A percentile compares a stretch with the other conserved stretches of the same genome.
Evolutionary conservation across 495 filamentous ascomycete genomes (phyloP).

Genomic region (Penicillium antarcticum): DNA sequence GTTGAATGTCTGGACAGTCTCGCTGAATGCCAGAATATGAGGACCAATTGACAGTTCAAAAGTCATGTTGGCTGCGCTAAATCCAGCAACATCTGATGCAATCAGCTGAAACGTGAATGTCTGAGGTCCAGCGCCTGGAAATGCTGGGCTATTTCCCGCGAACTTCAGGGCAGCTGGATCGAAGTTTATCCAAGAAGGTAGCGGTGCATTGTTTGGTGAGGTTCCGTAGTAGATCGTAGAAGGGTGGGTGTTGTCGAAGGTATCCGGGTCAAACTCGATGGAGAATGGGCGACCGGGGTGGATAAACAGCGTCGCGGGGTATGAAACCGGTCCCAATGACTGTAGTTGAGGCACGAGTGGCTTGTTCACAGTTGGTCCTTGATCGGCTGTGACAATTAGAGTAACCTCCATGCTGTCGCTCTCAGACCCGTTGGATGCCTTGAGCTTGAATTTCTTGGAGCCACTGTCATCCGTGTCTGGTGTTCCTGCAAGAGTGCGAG

Average conservation of each 20-base stretch:
- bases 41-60: conserved; percentile 71
- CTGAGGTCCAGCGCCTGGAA: conserved; percentile 64
- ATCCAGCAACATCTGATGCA: conserved; percentile 77
- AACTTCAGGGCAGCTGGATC: conserved; percentile 63
- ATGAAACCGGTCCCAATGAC: conserved; percentile 41
- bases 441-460: conserved; percentile 51
- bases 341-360: conserved; percentile 47
- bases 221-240: conserved; percentile 71
- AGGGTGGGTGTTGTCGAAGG: conserved; percentile 44
- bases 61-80: conserved; percentile 58
- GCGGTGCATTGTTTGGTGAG: conserved; percentile 70
- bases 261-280: conserved; percentile 45
- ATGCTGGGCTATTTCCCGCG: conserved; percentile 68
- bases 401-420: conserved; percentile 57
- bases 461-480: conserved; percentile 56
- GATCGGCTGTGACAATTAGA: conserved; percentile 56
- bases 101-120: conserved; percentile 70
- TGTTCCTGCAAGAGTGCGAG: conserved; percentile 61
- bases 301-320: conserved; percentile 43
- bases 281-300: conserved; percentile 43
- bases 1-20: conserved; percentile 55
- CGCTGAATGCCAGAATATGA: conserved; percentile 62
- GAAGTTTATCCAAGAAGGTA: conserved; percentile 86
- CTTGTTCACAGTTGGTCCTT: conserved; percentile 47
- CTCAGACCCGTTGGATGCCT: conserved; percentile 59